Evolutionary conservation across 2,329 filamentous ascomycete species (phyloP), one percentile per base, ranked within the genome.

Genomic region (Rhytidhysteron rufulum): DNA sequence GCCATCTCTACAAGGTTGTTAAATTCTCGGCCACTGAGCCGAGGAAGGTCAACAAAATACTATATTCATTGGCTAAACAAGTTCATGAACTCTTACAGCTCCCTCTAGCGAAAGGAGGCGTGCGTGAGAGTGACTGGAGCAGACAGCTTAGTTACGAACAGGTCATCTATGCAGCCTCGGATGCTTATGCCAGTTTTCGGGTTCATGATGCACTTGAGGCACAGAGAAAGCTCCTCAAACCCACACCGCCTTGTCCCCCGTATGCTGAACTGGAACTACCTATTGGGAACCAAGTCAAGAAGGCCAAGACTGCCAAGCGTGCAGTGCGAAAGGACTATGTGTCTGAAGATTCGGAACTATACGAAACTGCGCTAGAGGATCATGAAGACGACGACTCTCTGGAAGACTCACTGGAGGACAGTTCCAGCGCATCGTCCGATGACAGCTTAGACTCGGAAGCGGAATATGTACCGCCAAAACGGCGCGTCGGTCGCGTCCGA

Each of bases 121-220:
- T 95, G 4, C 79, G 90, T 11, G 73, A 76, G 7, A 83, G 88
- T 51, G 77, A 93, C 58, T 96, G 90, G 90, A 79, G 79, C 16
- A 65, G 71, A 42, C 55, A 68, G 1, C 66, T 96, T 22, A 72
- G 69, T 29, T 64, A 74, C 48, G 63, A 78, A 9, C 90, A 96
- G 57, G 76, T 88, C 13, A 66, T 77, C 75, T 91, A 76, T 69
- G 64, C 89, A 15, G 88, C 88, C 3, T 82, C 86, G 0, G 90
- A 96, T 63, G 86, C 88, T 0, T 96, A 95, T 60, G 88, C 88
- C 21, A 84, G 85, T 10, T 64, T 91, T 9, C 83, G 87, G 41
- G 69, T 96, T 2, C 95, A 80, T 55, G 72, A 87, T 44, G 74
- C 77, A 1, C 69, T 95, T 32, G 83, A 96, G 42, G 67, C 77